phyloP scores from a whole-genome alignment of 805 yeast genomes.

The Debaryomyces tyrocola region DNA sequence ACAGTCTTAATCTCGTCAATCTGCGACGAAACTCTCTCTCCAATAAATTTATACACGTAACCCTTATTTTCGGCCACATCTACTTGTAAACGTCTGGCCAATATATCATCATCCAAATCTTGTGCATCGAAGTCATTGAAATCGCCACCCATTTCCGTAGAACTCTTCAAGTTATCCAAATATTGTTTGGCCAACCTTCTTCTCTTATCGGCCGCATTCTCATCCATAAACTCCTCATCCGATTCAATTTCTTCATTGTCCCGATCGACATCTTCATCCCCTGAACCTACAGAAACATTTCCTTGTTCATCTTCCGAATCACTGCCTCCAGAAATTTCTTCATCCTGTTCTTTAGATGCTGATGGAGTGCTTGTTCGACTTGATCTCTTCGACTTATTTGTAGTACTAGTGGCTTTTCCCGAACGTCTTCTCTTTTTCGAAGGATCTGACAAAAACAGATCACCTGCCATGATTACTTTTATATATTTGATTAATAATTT shows the following conservation, averaged over 20 bases:
- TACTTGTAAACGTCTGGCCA: constrained; percentile 73
- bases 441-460: constrained; percentile 65
- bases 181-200: constrained; percentile 93
- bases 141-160: constrained; percentile 40
- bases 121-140: constrained; percentile 66
- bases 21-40: constrained; percentile 46
- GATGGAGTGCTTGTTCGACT: constrained; percentile 8
- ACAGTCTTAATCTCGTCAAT: constrained; percentile 39
- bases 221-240: constrained; percentile 72
- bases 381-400: constrained; percentile 18
- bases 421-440: constrained; percentile 49
- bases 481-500: background rate
- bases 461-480: constrained; percentile 46
- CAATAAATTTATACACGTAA: constrained; percentile 68
- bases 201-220: constrained; percentile 89
- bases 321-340: constrained; percentile 53
- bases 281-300: constrained; percentile 30
- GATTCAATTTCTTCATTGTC: constrained; percentile 48
- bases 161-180: constrained; percentile 70
- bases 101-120: constrained; percentile 84
- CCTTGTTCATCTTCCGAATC: constrained; percentile 51
- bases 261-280: constrained; percentile 37
- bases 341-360: constrained; percentile 36
- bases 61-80: constrained; percentile 94
- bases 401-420: constrained; percentile 15